Evolutionary conservation across 2,329 filamentous ascomycete species (phyloP), one percentile per base, ranked within the genome.

Genomic region (Fusarium redolens): DNA sequence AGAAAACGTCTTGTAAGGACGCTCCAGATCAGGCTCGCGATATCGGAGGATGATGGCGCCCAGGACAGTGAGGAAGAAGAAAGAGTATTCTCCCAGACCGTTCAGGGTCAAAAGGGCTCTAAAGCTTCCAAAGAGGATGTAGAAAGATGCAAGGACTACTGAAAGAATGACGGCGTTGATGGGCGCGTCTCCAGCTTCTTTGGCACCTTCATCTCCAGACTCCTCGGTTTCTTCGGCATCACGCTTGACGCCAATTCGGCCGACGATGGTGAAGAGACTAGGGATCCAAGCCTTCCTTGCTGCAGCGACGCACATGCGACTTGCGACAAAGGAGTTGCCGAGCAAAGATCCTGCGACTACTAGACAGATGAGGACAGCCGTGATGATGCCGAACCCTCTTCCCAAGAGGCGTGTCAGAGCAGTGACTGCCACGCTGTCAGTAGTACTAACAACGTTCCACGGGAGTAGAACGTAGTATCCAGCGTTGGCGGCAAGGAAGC

Each of bases 391-490:
- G 54, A 87, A 86, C 0, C 79, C 83, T 0, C 81, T 83, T 4
- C 90, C 90, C 3, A 91, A 76, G 3, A 91, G 85, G 51, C 82
- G 85, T 28, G 82, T 88, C 73, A 87, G 88, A 22, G 83, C 89
- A 8, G 89, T 90, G 83, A 92, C 89, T 6, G 90, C 90, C 1
- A 92, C 87, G 28, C 89, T 90, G 68, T 92, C 88, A 0, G 87
- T 91, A 0, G 84, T 86, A 0, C 88, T 87, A 4, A 92, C 82
- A 2, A 87, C 82, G 28, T 86, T 78, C 89, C 89, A 91, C 0
- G 90, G 89, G 1, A 92, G 83, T 4, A 92, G 81, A 25, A 91
- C 83, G 71, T 92, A 92, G 78, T 91, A 92, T 4, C 88, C 86
- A 0, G 89, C 82, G 69, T 92, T 92, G 3, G 89, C 86, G 1